Evolutionary conservation across 208 protist genomes (phyloP).

Genomic region (Chromosphaera perkinsii): DNA sequence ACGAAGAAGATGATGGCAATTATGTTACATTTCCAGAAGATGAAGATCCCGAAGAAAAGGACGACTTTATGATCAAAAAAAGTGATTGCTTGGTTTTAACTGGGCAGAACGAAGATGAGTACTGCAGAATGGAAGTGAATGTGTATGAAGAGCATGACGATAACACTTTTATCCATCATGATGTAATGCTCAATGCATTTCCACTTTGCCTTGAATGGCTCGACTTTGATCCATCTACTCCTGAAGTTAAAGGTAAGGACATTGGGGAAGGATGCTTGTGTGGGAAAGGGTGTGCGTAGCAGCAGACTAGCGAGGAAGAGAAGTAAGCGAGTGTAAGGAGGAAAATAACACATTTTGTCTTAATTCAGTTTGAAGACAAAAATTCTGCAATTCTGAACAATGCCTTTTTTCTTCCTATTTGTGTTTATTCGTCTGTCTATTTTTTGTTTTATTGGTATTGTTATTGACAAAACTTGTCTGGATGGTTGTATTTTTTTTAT

Average conservation of each 20-base stretch:
- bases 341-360: too few species aligned
- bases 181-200: constrained; percentile 82
- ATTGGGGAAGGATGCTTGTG: too few species aligned
- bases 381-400: too few species aligned
- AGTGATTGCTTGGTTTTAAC: constrained; percentile 60
- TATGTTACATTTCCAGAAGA: too few species aligned
- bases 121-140: constrained; percentile 72
- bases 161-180: constrained; percentile 91
- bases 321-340: too few species aligned
- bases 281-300: too few species aligned
- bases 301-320: too few species aligned
- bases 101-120: constrained; percentile 55
- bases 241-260: constrained; percentile 65
- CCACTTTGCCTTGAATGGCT: constrained; percentile 87
- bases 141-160: constrained; percentile 85
- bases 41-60: constrained; percentile 79
- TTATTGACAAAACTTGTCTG: constrained; percentile 12
- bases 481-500: not conserved
- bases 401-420: too few species aligned
- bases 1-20: not conserved
- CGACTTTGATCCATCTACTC: constrained; percentile 45
- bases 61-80: constrained; percentile 74
- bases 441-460: not conserved
- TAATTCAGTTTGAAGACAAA: too few species aligned
- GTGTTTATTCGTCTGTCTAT: not conserved